A percentile compares a stretch with the other conserved stretches of the same genome.
phyloP scores from a whole-genome alignment of 2,329 filamentous ascomycete genomes.

The Magnaporthiopsis incrustans region DNA sequence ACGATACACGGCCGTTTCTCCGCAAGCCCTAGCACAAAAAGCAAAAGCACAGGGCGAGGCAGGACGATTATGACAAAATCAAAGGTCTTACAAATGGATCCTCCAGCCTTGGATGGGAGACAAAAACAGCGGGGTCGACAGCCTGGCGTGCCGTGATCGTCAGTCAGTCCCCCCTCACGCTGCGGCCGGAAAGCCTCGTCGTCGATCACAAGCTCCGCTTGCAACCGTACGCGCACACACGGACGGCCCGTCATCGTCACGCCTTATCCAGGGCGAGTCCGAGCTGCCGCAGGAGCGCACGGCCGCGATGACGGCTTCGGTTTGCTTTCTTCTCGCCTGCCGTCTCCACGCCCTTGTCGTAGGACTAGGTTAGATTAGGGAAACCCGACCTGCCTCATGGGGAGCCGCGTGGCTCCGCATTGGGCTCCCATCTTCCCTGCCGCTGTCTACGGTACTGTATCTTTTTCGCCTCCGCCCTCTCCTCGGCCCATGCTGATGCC shows the following conservation, averaged over 20 bases:
- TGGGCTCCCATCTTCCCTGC: background rate
- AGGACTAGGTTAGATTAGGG: background rate
- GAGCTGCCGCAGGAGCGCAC: no score
- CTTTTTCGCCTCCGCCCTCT: background rate
- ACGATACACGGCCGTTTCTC: background rate
- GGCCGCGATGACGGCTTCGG: no score
- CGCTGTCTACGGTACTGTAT: background rate
- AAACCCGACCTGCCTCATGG: background rate
- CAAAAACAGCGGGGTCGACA: background rate
- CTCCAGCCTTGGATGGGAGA: background rate
- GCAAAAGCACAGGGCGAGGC: background rate
- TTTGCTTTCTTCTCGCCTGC: no score
- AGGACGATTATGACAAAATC: background rate
- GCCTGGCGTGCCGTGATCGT: background rate
- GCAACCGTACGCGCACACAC: no score
- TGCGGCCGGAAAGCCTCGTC: no score
- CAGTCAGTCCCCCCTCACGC: no score
- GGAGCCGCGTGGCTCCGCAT: background rate
- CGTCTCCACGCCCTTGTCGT: background rate
- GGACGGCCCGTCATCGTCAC: no score
- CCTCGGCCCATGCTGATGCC: background rate
- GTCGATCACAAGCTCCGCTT: no score
- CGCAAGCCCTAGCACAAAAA: background rate
- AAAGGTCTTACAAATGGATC: background rate
- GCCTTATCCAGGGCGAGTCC: no score